Conservation (phyloP, 495 filamentous ascomycete species). For the Podospora appendiculata region DNA sequence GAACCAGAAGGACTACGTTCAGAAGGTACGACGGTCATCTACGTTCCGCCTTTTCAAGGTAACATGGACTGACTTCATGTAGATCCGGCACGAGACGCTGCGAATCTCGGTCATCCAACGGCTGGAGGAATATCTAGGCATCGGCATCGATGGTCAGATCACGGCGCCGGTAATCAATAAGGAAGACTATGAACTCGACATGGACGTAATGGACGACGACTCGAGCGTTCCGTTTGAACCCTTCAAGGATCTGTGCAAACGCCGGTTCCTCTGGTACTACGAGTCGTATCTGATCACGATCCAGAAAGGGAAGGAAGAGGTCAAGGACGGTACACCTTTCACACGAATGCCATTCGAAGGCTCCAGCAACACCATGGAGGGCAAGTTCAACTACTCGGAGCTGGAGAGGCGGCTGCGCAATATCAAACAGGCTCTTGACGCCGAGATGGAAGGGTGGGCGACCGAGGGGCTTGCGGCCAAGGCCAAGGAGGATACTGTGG, state of each 20-base stretch:
- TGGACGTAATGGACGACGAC: slow-evolving; percentile 47
- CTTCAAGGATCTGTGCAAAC: slow-evolving; percentile 86
- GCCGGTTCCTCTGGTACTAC: slow-evolving; percentile 93
- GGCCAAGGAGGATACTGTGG: slow-evolving; percentile 62
- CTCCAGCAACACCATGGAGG: slow-evolving; percentile 73
- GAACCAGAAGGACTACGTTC: slow-evolving; percentile 70
- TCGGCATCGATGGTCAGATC: slow-evolving; percentile 44
- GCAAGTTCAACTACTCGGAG: slow-evolving; percentile 74
- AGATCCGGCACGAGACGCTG: slow-evolving; percentile 90
- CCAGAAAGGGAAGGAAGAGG: slow-evolving; percentile 50
- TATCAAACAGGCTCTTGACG: slow-evolving; percentile 60
- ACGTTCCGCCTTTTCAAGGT: background rate
- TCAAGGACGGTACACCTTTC: slow-evolving; percentile 56
- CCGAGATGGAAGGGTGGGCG: slow-evolving; percentile 67
- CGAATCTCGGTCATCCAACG: slow-evolving; percentile 80
- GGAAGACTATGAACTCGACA: slow-evolving; percentile 45
- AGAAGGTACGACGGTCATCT: slow-evolving; percentile 54
- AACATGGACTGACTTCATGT: slow-evolving; percentile 5
- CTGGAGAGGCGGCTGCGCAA: slow-evolving; percentile 58
- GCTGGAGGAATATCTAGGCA: slow-evolving; percentile 69
- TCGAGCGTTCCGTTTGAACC: slow-evolving; percentile 54
- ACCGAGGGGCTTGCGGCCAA: slow-evolving; percentile 55
- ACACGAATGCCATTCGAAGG: slow-evolving; percentile 79
- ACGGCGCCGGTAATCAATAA: slow-evolving; percentile 29
- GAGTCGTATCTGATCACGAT: slow-evolving; percentile 73